Percentiles rank a stretch among this genome's conserved stretches.
phyloP scores from a whole-genome alignment of 768 basidiomycete genomes.

The Hygrocybe punicea region DNA sequence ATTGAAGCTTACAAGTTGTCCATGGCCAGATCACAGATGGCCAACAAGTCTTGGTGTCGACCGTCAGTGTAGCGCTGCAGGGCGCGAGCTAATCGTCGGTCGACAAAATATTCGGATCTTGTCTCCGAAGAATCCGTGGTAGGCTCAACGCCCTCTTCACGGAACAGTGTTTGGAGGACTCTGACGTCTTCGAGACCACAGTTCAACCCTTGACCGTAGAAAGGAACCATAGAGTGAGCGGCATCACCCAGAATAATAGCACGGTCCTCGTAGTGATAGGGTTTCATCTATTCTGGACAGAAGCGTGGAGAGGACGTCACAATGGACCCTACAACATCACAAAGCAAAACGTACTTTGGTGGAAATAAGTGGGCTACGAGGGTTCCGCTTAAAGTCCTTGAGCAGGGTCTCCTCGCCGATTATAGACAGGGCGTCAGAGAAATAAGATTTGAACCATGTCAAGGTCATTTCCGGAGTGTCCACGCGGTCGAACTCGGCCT shows the following conservation, averaged over 20 bases:
- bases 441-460: slow-evolving; percentile 77
- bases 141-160: slow-evolving; percentile 63
- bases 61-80: slow-evolving; percentile 75
- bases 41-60: slow-evolving; percentile 83
- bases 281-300: slow-evolving; percentile 54
- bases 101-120: slow-evolving; percentile 39
- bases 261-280: slow-evolving; percentile 88
- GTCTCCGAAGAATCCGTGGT: slow-evolving; percentile 29
- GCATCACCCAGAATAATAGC: slow-evolving; percentile 90
- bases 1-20: slow-evolving; percentile 86
- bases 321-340: slow-evolving; percentile 19
- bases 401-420: slow-evolving; percentile 80
- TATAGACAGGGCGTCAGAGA: slow-evolving; percentile 81
- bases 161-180: slow-evolving; percentile 73
- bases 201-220: slow-evolving; percentile 95
- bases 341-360: slow-evolving; percentile 68
- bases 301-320: slow-evolving; percentile 5
- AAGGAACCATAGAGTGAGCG: slow-evolving; percentile 98
- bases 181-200: slow-evolving; percentile 97
- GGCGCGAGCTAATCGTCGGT: slow-evolving; percentile 60
- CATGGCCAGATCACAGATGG: slow-evolving; percentile 91
- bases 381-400: slow-evolving; percentile 77
- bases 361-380: slow-evolving; percentile 84
- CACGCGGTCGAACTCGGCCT: slow-evolving; percentile 67
- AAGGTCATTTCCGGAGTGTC: slow-evolving; percentile 52